Conservation (phyloP, 2,329 filamentous ascomycete species). For the Claviceps humidiphila region DNA sequence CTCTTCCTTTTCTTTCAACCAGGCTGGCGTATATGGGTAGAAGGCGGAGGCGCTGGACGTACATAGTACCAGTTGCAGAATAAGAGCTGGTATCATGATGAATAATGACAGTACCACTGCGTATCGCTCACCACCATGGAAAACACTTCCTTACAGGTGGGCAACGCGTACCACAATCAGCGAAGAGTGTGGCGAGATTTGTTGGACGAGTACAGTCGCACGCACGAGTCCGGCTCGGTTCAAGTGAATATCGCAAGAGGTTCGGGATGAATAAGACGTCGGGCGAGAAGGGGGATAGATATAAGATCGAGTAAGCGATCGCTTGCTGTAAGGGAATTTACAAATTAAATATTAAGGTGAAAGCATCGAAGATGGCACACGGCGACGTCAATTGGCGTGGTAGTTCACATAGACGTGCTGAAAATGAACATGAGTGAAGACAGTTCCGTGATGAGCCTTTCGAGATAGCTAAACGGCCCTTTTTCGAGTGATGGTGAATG, state of each 20-base stretch:
- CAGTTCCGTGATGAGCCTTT: slow-evolving; percentile 1
- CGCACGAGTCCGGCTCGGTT: slow-evolving; percentile 2
- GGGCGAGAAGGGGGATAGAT: background rate
- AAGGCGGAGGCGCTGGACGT: slow-evolving; percentile 33
- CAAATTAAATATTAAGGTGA: slow-evolving; percentile 8
- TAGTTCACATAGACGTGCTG: slow-evolving; percentile 1
- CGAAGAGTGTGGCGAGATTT: background rate
- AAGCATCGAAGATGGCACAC: slow-evolving; percentile 3
- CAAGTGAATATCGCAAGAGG: background rate
- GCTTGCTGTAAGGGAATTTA: slow-evolving; percentile 1
- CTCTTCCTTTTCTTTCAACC: slow-evolving; percentile 19
- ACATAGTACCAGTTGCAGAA: slow-evolving; percentile 35
- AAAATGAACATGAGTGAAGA: slow-evolving; percentile 6
- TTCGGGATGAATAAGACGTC: background rate
- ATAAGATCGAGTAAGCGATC: background rate
- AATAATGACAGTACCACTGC: slow-evolving; percentile 1
- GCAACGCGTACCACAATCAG: background rate
- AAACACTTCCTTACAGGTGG: background rate
- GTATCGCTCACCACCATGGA: slow-evolving; percentile 1
- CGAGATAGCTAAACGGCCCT: background rate
- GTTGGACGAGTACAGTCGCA: background rate
- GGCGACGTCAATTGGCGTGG: background rate
- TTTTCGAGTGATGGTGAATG: background rate
- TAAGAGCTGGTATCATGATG: slow-evolving; percentile 27
- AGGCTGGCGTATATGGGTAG: slow-evolving; percentile 29